These are phyloP conservation scores for Phylloporus arenicola DNA, from an alignment of 768 basidiomycete species.

Conservation along the genomic window DNA sequence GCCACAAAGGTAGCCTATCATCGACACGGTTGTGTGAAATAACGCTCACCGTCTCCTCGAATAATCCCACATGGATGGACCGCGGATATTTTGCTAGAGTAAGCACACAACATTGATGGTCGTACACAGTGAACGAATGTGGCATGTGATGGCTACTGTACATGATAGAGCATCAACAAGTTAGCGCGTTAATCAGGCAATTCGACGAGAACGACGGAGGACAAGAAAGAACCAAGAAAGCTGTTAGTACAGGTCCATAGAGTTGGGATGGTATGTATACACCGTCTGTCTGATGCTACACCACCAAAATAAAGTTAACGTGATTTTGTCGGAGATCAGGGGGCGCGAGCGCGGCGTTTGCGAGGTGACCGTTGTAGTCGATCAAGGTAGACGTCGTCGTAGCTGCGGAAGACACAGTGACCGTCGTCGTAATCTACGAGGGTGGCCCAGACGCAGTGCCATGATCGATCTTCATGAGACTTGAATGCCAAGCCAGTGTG, in stretches of 20 bases:
- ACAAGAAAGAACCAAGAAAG: conserved; percentile 1
- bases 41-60: not conserved
- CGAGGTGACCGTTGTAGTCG: conserved; percentile 39
- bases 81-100: conserved; percentile 1
- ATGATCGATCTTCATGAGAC: conserved; percentile 42
- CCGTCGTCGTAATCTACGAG: conserved; percentile 48
- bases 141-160: conserved; percentile 8
- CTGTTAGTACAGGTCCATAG: conserved; percentile 12
- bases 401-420: conserved; percentile 49
- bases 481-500: conserved; percentile 47
- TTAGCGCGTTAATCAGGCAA: conserved; percentile 13
- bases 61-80: not conserved
- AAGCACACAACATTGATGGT: conserved; percentile 8
- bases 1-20: conserved; percentile 4
- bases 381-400: conserved; percentile 55
- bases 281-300: conserved; percentile 7
- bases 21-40: not conserved
- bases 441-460: conserved; percentile 66
- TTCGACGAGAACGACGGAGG: conserved; percentile 1
- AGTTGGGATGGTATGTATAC: conserved; percentile 11
- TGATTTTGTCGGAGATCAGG: conserved; percentile 20
- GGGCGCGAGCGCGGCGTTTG: conserved; percentile 26
- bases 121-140: conserved; percentile 3
- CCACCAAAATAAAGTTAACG: conserved; percentile 10
- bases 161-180: conserved; percentile 2